Base-by-base conservation (phyloP, 148 eudicot species). In the Silene uniflora region DNA sequence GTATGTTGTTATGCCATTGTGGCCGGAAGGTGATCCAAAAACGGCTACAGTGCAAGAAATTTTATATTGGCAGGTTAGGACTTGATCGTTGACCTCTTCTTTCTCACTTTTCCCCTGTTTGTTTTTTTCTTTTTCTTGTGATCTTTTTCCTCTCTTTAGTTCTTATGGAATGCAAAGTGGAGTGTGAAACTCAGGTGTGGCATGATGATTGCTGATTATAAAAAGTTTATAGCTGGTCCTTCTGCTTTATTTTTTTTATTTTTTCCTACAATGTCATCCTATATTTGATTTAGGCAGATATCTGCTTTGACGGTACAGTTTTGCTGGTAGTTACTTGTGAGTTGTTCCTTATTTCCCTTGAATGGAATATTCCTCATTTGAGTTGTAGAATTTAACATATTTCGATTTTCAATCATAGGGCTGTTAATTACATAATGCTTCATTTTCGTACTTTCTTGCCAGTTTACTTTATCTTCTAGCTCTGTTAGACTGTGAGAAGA, bases 11-110 rank as follows among this genome's bases (percentile, higher is more conserved):
- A 87, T 95, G 69, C 98, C 98, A 79, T 75, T 95, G 98, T 95
- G 97, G 99, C 99, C 99, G 24, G 99, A 95, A 83, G 99, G 99
- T 75, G 89, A 88, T 75, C 97, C 99, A 13, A 89, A 85, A 69
- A 79, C 91, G 64, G 91, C 82, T 77, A 71, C 95, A 39, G 80
- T 95, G 87, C 99, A 95, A 87, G 99, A 95, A 88, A 95, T 95
- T 84, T 88, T 95, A 35, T 92, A 83, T 85, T 95, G 99, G 99
- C 99, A 95, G 96, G 99, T 92, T 83, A 56, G 0, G 17, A 46
- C 39, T 52, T 2, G 11, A 35, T 5, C 42, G 6, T 35, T 44
- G 7, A n/a, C 5, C 42, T 55, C 62, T 27, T 12, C 14, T 70
- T 62, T 10, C 8, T 1, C 47, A 5, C 0, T 3, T 67, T 23